Percentiles rank a stretch among this genome's conserved stretches.
These are phyloP conservation scores for Fusarium nelsonii DNA, from an alignment of 2,329 filamentous ascomycete species.

Conservation along the genomic window DNA sequence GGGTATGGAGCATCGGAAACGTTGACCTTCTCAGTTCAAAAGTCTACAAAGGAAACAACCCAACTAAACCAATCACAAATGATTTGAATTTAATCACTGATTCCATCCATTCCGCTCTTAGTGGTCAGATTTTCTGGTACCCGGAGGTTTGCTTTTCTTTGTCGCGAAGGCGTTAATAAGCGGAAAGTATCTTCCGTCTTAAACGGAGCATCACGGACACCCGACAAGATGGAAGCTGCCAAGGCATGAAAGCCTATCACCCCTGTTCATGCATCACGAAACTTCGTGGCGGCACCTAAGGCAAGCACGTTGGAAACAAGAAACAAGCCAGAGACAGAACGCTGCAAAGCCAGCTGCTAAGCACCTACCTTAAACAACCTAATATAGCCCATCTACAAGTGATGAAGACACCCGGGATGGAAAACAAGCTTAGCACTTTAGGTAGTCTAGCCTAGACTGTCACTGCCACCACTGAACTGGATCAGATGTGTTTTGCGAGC, in stretches of 20 bases:
- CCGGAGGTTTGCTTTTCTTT: background rate
- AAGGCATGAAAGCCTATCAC: constrained; percentile 26
- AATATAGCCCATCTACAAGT: background rate
- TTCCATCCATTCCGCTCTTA: background rate
- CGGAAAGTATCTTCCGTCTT: constrained; percentile 17
- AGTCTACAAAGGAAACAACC: no score
- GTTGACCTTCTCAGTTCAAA: no score
- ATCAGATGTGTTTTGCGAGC: constrained; percentile 6
- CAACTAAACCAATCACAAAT: no score
- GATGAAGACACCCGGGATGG: background rate
- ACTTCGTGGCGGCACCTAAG: constrained; percentile 26
- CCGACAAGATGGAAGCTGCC: constrained; percentile 5
- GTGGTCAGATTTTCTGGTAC: no score
- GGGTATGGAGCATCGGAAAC: no score
- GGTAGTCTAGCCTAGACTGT: constrained; percentile 13
- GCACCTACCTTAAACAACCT: background rate
- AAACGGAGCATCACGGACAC: constrained; percentile 30
- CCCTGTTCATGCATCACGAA: constrained; percentile 19
- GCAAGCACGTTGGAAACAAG: constrained; percentile 30
- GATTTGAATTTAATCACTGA: background rate
- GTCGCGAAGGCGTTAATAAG: background rate
- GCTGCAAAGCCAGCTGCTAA: background rate
- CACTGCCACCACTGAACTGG: constrained; percentile 15
- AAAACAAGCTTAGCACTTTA: constrained; percentile 3
- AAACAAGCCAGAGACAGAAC: constrained; percentile 22